Conservation (phyloP, 371 early-diverging fungal species). For the Haplosporangium sp. region DNA sequence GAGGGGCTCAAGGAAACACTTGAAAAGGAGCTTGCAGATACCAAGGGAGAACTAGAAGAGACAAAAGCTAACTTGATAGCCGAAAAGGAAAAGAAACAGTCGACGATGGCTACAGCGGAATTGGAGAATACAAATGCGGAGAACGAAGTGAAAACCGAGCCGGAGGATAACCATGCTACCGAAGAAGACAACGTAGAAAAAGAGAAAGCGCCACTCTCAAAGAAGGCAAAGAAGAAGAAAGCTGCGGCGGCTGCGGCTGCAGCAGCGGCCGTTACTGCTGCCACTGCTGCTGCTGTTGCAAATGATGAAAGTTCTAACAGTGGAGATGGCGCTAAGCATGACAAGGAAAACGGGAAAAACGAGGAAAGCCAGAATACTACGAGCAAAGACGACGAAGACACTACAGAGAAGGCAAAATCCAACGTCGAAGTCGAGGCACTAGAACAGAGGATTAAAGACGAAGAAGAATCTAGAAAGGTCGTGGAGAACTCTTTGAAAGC, state of each 20-base stretch:
- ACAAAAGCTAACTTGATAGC: constrained; percentile 3
- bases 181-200: constrained; percentile 23
- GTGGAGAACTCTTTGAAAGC: constrained; percentile 23
- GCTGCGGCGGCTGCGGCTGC: constrained; percentile 35
- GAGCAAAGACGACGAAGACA: neutral
- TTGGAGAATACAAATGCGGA: neutral
- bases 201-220: constrained; percentile 33
- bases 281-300: constrained; percentile 13
- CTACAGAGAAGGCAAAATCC: neutral
- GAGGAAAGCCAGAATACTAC: neutral
- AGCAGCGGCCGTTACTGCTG: constrained; percentile 14
- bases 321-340: neutral
- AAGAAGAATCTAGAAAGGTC: constrained; percentile 13
- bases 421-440: constrained; percentile 5
- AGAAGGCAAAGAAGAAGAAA: constrained; percentile 42
- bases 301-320: neutral
- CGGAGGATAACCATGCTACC: constrained; percentile 13
- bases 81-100: constrained; percentile 4
- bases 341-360: neutral
- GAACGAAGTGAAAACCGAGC: neutral
- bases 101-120: neutral
- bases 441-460: constrained; percentile 9
- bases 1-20: constrained; percentile 17
- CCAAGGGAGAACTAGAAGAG: constrained; percentile 14
- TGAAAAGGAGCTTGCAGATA: constrained; percentile 30